Conservation (phyloP, 2,329 filamentous ascomycete species). For the Fusarium begoniae region DNA sequence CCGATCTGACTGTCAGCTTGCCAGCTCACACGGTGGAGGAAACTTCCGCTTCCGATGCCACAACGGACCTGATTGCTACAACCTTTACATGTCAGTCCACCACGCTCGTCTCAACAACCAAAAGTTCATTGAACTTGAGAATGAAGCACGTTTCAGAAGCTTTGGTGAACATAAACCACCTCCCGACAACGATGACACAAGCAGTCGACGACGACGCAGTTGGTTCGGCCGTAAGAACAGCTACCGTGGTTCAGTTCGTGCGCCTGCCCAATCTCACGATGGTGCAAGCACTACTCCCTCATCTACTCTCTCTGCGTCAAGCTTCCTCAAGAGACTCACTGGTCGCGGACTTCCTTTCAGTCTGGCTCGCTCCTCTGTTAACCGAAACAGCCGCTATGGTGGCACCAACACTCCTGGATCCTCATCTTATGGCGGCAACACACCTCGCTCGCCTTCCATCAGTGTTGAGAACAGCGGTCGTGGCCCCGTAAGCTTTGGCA, state of each 20-base stretch:
- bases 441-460: conserved; percentile 66
- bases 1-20: conserved; percentile 74
- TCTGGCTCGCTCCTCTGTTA: conserved; percentile 80
- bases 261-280: conserved; percentile 74
- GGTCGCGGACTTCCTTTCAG: conserved; percentile 79
- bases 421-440: conserved; percentile 59
- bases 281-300: conserved; percentile 73
- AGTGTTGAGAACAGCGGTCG: conserved; percentile 62
- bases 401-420: conserved; percentile 70
- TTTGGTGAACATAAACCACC: conserved; percentile 68
- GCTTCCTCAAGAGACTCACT: conserved; percentile 83
- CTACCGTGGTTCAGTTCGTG: conserved; percentile 69
- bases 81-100: conserved; percentile 87
- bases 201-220: conserved; percentile 59
- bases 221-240: conserved; percentile 73
- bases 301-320: conserved; percentile 74
- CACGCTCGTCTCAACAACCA: conserved; percentile 90
- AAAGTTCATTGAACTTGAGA: conserved; percentile 77
- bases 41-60: conserved; percentile 93
- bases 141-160: conserved; percentile 75
- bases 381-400: conserved; percentile 60
- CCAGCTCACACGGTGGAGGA: conserved; percentile 65
- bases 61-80: conserved; percentile 79
- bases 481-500: conserved; percentile 70
- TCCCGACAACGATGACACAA: conserved; percentile 59